Conservation (phyloP, 1,139 yeast genomes). For the Scheffersomyces insectosa region DNA sequence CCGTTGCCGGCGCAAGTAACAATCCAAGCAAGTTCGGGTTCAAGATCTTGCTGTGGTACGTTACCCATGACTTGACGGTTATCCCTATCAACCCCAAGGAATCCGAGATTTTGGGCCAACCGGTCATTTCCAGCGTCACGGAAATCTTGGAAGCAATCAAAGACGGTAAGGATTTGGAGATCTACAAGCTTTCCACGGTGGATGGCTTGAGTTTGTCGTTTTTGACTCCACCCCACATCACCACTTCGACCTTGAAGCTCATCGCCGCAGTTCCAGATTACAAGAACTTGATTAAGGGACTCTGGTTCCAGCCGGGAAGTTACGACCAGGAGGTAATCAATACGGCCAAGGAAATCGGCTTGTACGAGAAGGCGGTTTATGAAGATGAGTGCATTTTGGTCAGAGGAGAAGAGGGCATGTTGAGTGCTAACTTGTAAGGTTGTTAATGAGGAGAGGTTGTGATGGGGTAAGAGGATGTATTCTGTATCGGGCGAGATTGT, state of each 20-base stretch:
- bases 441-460: too few relatives aligned
- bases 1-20: constrained; percentile 74
- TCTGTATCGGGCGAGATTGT: constrained; percentile 8
- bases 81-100: constrained; percentile 67
- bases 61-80: constrained; percentile 56
- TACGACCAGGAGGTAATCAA: constrained; percentile 57
- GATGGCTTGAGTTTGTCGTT: constrained; percentile 60
- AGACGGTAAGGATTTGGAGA: constrained; percentile 23
- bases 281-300: constrained; percentile 45
- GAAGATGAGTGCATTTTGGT: constrained; percentile 72
- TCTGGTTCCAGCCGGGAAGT: constrained; percentile 88
- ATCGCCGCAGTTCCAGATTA: constrained; percentile 33
- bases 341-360: constrained; percentile 36
- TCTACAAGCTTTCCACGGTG: constrained; percentile 24
- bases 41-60: constrained; percentile 71
- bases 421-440: constrained; percentile 10
- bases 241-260: constrained; percentile 48
- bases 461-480: constrained; percentile 6
- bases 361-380: constrained; percentile 48
- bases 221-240: constrained; percentile 71
- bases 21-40: constrained; percentile 69
- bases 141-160: constrained; percentile 29
- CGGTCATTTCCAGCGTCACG: constrained; percentile 37
- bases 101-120: constrained; percentile 44
- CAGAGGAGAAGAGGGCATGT: constrained; percentile 60